Base-by-base conservation (phyloP, 192 early-diverging fungal genomes). In the Jimgerdemannia lactiflua region DNA sequence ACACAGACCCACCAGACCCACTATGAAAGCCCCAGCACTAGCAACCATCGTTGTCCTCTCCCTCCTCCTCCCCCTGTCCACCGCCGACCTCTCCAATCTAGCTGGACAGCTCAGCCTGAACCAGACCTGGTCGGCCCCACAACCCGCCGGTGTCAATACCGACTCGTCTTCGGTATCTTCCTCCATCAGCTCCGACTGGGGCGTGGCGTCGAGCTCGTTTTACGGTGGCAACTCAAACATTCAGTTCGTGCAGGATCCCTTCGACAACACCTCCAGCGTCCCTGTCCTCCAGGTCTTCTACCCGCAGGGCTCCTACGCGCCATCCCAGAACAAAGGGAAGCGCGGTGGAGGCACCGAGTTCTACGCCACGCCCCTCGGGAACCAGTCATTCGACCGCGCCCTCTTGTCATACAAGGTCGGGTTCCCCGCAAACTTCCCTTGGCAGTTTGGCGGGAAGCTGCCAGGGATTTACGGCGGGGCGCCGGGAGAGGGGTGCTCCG, bases 391-490 rank as follows among this genome's bases (percentile, higher is more conserved):
- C 59, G 75, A 76, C 43, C 80, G 78, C 74, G 83, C 81, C 42
- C 76, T 87, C 71, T 64, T 87, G 29, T 80, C 80, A 10, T 87
- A 87, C 69, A 75, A 83, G 63, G 64, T 87, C 39, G 82, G 77
- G 11, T 87, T 87, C 74, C 82, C 80, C 40, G 64, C 42, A 14
- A 77, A 78, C 43, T 87, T 87, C 79, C 20, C 81, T 9, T 87
- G 83, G 83, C 77, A 79, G 4, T 67, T 74, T 20, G 86, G 86
- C 39, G 86, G 86, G 10, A 87, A 87, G 59, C 42, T 87, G 39
- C 86, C 86, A 39, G 86, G 86, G 8, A 42, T 85, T 43, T 87
- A 77, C 64, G 86, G 84, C 40, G 86, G 86, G 43, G 40, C 54
- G 8, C 80, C 81, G 17, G 73, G 81, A 20, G 49, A 72, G 42